phyloP scores from a whole-genome alignment of 2,329 filamentous ascomycete genomes.

The Knufia petricola region DNA sequence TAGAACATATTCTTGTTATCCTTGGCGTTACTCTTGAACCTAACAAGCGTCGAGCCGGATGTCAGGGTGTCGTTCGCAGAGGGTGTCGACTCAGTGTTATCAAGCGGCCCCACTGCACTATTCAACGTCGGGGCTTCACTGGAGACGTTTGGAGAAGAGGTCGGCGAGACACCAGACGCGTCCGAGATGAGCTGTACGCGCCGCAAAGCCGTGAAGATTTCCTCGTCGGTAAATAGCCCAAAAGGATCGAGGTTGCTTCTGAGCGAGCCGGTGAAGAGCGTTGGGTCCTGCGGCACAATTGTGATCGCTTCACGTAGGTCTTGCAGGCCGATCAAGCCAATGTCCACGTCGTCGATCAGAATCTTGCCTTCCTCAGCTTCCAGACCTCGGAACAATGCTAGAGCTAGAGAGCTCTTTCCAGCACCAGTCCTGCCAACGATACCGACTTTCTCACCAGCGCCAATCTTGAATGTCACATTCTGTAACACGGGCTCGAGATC shows the following conservation, averaged over 20 bases:
- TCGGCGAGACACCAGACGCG: conserved; percentile 16
- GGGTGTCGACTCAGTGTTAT: conserved; percentile 20
- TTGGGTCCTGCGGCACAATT: conserved; percentile 86
- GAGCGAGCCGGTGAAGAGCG: conserved; percentile 25
- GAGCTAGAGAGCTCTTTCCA: conserved; percentile 87
- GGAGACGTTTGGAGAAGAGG: conserved; percentile 28
- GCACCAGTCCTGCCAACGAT: conserved; percentile 93
- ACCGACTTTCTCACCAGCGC: conserved; percentile 81
- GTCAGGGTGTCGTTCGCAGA: conserved; percentile 19
- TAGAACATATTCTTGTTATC: conserved; percentile 90
- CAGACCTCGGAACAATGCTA: conserved; percentile 85
- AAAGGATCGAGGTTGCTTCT: conserved; percentile 79
- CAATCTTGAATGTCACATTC: conserved; percentile 75
- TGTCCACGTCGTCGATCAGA: conserved; percentile 81
- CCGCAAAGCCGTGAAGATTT: conserved; percentile 77
- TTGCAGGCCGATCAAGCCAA: conserved; percentile 79
- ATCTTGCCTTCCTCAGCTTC: conserved; percentile 88
- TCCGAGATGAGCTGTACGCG: conserved; percentile 77
- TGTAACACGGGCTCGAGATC: conserved; percentile 82
- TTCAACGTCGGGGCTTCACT: conserved; percentile 24
- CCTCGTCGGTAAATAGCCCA: conserved; percentile 73
- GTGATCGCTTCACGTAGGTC: conserved; percentile 90
- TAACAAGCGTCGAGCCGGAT: conserved; percentile 18
- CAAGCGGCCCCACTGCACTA: conserved; percentile 12
- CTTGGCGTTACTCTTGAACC: conserved; percentile 26